Base-by-base conservation (phyloP, 2,329 filamentous ascomycete genomes). In the Capronia epimyces region DNA sequence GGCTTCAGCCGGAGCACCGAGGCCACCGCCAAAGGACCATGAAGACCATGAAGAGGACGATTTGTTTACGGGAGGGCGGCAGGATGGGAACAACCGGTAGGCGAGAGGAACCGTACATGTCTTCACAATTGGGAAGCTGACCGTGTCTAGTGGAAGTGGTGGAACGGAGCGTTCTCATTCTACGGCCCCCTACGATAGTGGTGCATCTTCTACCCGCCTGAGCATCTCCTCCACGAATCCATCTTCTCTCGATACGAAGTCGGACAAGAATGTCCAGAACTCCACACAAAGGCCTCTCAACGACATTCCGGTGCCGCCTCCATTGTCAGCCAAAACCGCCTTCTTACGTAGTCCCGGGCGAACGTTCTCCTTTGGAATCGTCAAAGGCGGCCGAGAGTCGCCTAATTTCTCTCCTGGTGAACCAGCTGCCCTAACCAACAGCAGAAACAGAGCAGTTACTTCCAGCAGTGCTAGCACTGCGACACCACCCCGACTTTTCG, bases 201-300 rank as follows among this genome's bases (percentile, higher is more conserved):
- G 70, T 36, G 69, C 72, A 25, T 66, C 64, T 10, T 78, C 76
- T 34, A 72, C 73, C 37, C 74, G 75, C 40, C 71, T 75, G 56
- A 79, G 75, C 63, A 78, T 75, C 24, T 75, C 77, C 5, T 79
- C 77, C 6, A 79, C 76, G 6, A 67, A 77, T 32, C 77, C 77
- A 31, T 79, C 75, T 16, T 79, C 75, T n/a, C 68, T 76, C 10
- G 77, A 79, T 55, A 62, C 67, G 6, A 65, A 65, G 9, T 61
- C 67, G 39, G 67, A 71, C 54, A 66, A 71, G 16, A 64, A 67
- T 65, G 63, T 61, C 46, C 68, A 63, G 50, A 62, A 64, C 60
- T 64, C 65, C 50, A 53, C 48, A 27, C 64, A 64, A 36, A 67
- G 64, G 64, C 68, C 64, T 51, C 61, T 67, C 18, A 67, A 71